Evolutionary conservation across 1,284 basidiomycete species (phyloP).

Genomic region (Ustilago trichophora): DNA sequence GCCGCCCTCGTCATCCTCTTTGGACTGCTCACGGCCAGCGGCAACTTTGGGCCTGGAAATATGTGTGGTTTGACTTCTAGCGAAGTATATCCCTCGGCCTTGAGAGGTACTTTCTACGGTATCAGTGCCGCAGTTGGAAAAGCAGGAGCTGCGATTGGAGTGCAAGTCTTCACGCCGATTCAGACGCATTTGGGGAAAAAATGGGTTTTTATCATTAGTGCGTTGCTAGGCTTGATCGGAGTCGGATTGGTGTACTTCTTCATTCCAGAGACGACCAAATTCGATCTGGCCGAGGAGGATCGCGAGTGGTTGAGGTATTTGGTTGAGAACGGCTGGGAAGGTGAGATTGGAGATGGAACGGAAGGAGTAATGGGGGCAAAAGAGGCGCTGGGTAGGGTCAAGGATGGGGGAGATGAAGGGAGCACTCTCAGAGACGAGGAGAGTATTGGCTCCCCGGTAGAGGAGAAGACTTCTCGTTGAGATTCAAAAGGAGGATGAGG

Average conservation of each 20-base stretch:
- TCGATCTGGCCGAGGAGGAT: constrained; percentile 77
- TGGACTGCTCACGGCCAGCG: constrained; percentile 63
- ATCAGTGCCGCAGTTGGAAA: constrained; percentile 76
- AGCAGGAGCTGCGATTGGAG: constrained; percentile 79
- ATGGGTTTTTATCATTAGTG: constrained; percentile 48
- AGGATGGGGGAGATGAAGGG: constrained; percentile 2
- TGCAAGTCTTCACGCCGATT: constrained; percentile 80
- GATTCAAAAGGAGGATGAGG: too few relatives aligned
- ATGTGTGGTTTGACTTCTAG: constrained; percentile 74
- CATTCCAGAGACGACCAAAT: constrained; percentile 74
- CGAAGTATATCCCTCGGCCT: constrained; percentile 65
- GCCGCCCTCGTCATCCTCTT: constrained; percentile 71
- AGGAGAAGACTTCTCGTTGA: too few relatives aligned
- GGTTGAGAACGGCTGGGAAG: constrained; percentile 75
- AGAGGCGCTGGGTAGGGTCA: constrained; percentile 13
- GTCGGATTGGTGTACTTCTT: constrained; percentile 66
- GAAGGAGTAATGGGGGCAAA: constrained; percentile 7
- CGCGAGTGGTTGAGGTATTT: constrained; percentile 74
- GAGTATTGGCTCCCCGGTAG: too few relatives aligned
- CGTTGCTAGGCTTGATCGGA: constrained; percentile 63
- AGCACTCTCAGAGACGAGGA: neutral
- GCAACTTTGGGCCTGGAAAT: constrained; percentile 79
- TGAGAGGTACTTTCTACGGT: constrained; percentile 67
- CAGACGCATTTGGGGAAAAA: constrained; percentile 70
- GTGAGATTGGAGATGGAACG: constrained; percentile 72